Percentiles rank a stretch among this genome's conserved stretches.
These are phyloP conservation scores for Echinochloa phyllopogon DNA, from an alignment of 176 grass and related monocot genomes.

Conservation along the genomic window DNA sequence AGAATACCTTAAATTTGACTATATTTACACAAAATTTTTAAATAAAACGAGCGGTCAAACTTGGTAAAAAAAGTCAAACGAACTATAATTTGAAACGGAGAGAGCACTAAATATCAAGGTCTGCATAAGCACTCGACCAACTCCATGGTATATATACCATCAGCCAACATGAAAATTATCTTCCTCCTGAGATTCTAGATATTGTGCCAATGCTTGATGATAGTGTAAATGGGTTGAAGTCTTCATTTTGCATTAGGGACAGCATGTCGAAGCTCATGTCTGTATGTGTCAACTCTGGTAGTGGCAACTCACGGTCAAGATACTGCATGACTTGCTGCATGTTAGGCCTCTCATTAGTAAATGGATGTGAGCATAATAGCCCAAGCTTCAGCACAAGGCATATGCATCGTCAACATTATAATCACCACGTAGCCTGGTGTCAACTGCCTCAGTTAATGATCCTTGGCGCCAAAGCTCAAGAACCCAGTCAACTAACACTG, in stretches of 20 bases:
- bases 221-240: neutral
- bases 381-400: neutral
- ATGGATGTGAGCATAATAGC: constrained; percentile 3
- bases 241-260: constrained; percentile 29
- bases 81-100: too few relatives aligned
- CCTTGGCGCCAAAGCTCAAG: neutral
- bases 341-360: constrained; percentile 2
- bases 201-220: neutral
- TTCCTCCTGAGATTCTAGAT: neutral
- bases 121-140: neutral
- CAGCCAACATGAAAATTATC: neutral
- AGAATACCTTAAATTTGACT: too few relatives aligned
- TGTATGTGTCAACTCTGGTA: constrained; percentile 7
- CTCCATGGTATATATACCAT: neutral
- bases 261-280: constrained; percentile 24
- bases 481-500: neutral
- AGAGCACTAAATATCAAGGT: neutral
- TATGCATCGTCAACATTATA: constrained; percentile 5
- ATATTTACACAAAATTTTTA: too few relatives aligned
- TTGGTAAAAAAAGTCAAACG: too few relatives aligned
- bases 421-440: neutral
- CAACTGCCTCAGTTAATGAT: neutral
- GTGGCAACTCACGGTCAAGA: neutral
- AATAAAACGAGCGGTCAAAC: too few relatives aligned
- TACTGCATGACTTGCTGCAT: constrained; percentile 2